These are phyloP conservation scores for Rhizopus arrhizus DNA, from an alignment of 371 early-diverging fungal species.

Conservation along the genomic window DNA sequence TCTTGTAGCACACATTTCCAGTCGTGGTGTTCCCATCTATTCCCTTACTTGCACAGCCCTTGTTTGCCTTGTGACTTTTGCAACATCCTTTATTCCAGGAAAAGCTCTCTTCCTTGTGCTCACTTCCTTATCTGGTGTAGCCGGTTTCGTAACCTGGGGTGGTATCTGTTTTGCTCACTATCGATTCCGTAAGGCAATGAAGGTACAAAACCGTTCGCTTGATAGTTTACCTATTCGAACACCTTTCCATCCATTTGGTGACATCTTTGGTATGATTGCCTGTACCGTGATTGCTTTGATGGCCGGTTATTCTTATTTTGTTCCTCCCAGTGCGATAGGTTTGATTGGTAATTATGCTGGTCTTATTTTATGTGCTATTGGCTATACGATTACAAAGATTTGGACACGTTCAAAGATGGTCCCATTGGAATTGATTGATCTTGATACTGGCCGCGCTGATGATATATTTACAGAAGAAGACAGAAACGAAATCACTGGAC, in stretches of 20 bases:
- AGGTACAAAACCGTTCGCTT: slow-evolving; percentile 64
- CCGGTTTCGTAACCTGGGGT: slow-evolving; percentile 67
- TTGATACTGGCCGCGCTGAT: slow-evolving; percentile 41
- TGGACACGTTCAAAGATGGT: slow-evolving; percentile 44
- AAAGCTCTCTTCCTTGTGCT: slow-evolving; percentile 38
- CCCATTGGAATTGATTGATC: slow-evolving; percentile 42
- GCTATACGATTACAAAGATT: slow-evolving; percentile 35
- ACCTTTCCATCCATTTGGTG: slow-evolving; percentile 72
- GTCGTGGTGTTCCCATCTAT: slow-evolving; percentile 64
- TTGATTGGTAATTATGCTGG: slow-evolving; percentile 42
- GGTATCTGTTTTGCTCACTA: slow-evolving; percentile 74
- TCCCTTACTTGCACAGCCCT: slow-evolving; percentile 56
- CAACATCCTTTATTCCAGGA: slow-evolving; percentile 56
- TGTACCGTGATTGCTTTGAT: slow-evolving; percentile 43
- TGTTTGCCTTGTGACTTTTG: slow-evolving; percentile 58
- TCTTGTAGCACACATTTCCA: slow-evolving; percentile 43
- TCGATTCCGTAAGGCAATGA: slow-evolving; percentile 80
- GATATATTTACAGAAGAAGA: slow-evolving; percentile 2
- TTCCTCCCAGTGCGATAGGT: slow-evolving; percentile 34
- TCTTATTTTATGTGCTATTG: slow-evolving; percentile 30
- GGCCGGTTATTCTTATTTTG: slow-evolving; percentile 43
- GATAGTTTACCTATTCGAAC: slow-evolving; percentile 73
- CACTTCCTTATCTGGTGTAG: slow-evolving; percentile 36
- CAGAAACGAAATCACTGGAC: slow-evolving; percentile 12
- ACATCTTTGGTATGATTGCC: slow-evolving; percentile 55